phyloP scores from a whole-genome alignment of 1,284 basidiomycete genomes.

The Cryptococcus wingfieldii region DNA sequence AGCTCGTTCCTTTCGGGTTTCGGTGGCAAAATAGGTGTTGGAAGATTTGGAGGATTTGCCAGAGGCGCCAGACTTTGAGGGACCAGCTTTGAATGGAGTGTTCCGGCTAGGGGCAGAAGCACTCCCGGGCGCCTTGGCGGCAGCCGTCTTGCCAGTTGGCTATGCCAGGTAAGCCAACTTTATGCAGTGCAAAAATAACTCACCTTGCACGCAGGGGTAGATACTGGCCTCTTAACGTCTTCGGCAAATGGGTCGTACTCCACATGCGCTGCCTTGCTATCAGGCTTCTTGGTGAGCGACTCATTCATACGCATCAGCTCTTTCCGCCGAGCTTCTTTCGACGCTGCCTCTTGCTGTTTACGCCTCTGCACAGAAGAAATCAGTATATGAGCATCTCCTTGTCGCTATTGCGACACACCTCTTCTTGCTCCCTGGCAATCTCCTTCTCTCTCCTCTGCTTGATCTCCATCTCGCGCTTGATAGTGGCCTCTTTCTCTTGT shows the following conservation, averaged over 20 bases:
- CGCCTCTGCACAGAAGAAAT: slow-evolving; percentile 17
- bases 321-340: slow-evolving; percentile 31
- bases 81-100: not conserved
- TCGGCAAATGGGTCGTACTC: slow-evolving; percentile 45
- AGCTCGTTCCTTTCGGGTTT: slow-evolving; percentile 33
- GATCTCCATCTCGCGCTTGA: slow-evolving; percentile 32
- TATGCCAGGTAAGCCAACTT: too few species aligned
- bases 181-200: not conserved
- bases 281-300: slow-evolving; percentile 18
- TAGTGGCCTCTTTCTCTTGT: slow-evolving; percentile 33
- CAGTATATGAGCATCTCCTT: not conserved
- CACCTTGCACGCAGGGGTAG: slow-evolving; percentile 10
- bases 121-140: not conserved
- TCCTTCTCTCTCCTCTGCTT: slow-evolving; percentile 37
- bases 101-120: not conserved
- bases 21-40: slow-evolving; percentile 20
- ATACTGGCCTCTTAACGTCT: slow-evolving; percentile 18
- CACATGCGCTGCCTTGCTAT: not conserved
- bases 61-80: not conserved
- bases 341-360: slow-evolving; percentile 32
- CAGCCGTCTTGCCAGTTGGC: not conserved
- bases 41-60: slow-evolving; percentile 14
- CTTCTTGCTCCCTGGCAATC: slow-evolving; percentile 35
- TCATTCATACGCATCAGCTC: slow-evolving; percentile 41
- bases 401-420: slow-evolving; percentile 22